Conservation (phyloP, 768 basidiomycete genomes). For the Lactifluus echinatus region DNA sequence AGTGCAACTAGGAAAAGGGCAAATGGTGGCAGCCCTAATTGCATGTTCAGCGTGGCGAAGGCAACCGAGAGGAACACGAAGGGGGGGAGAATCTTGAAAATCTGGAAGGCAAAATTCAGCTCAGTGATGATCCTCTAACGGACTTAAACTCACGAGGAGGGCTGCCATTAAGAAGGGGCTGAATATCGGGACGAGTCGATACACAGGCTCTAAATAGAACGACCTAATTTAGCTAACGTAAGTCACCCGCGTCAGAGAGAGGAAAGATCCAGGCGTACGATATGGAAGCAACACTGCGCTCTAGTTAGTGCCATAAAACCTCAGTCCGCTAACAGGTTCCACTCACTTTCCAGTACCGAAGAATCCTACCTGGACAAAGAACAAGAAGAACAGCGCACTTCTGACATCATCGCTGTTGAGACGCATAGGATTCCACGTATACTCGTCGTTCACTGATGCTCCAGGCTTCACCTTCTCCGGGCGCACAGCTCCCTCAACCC, state of each 20-base stretch:
- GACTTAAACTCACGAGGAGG: constrained; percentile 44
- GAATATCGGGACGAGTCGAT: constrained; percentile 78
- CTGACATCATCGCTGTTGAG: constrained; percentile 48
- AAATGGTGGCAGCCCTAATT: constrained; percentile 64
- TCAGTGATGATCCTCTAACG: not conserved
- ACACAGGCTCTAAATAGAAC: constrained; percentile 84
- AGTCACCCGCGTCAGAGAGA: constrained; percentile 1
- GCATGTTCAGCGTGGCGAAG: constrained; percentile 61
- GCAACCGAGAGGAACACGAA: constrained; percentile 66
- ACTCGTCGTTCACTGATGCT: not conserved
- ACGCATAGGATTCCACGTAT: constrained; percentile 19
- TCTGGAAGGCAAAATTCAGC: constrained; percentile 30
- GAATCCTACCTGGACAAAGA: constrained; percentile 81
- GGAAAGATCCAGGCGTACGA: constrained; percentile 6
- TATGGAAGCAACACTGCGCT: constrained; percentile 22
- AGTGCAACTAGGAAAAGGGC: constrained; percentile 73
- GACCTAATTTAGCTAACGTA: constrained; percentile 67
- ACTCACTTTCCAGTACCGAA: constrained; percentile 80
- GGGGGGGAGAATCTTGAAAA: constrained; percentile 77
- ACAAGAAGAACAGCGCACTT: constrained; percentile 73
- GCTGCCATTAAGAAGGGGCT: constrained; percentile 77
- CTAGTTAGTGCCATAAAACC: not conserved
- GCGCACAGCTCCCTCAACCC: constrained; percentile 41
- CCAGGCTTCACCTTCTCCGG: not conserved
- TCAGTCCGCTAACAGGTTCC: not conserved